phyloP scores from a whole-genome alignment of 1,284 basidiomycete genomes.

The Phenoliferia sp. region DNA sequence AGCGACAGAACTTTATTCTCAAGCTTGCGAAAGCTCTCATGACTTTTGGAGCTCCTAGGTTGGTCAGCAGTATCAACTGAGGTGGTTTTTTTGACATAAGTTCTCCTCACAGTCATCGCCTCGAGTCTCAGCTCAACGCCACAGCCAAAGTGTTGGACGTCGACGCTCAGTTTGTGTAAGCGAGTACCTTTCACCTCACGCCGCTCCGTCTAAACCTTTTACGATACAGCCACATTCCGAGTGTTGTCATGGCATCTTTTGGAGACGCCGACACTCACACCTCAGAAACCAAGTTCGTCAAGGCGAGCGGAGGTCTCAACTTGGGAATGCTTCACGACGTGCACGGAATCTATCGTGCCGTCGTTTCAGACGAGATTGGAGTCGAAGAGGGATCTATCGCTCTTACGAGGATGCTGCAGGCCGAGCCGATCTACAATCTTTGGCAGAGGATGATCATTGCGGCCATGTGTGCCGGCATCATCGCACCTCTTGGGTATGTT shows the following conservation, averaged over 20 bases:
- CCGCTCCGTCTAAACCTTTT: too few relatives aligned
- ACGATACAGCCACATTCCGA: constrained; percentile 55
- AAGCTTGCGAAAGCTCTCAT: constrained; percentile 75
- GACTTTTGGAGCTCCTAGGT: constrained; percentile 65
- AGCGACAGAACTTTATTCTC: constrained; percentile 69
- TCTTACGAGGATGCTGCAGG: constrained; percentile 58
- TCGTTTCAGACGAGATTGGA: constrained; percentile 67
- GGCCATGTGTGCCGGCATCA: constrained; percentile 66
- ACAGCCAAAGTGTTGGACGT: constrained; percentile 76
- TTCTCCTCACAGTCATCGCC: constrained; percentile 56
- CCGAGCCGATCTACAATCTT: constrained; percentile 44
- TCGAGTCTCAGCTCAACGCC: constrained; percentile 72
- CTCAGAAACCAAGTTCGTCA: constrained; percentile 56
- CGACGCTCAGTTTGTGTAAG: constrained; percentile 56
- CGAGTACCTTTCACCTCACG: not conserved
- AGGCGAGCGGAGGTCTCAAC: constrained; percentile 59
- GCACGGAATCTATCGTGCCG: constrained; percentile 65
- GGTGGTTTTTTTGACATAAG: constrained; percentile 38
- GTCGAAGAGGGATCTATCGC: constrained; percentile 59
- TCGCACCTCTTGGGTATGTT: constrained; percentile 62
- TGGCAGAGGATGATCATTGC: constrained; percentile 58
- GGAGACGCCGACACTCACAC: constrained; percentile 66
- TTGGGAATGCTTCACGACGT: constrained; percentile 66
- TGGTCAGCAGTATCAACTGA: not conserved
- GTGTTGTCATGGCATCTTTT: constrained; percentile 75